Evolutionary conservation across 2,329 filamentous ascomycete genomes (phyloP), one percentile per base, ranked within the genome.

Genomic region (Colletotrichum plurivorum): DNA sequence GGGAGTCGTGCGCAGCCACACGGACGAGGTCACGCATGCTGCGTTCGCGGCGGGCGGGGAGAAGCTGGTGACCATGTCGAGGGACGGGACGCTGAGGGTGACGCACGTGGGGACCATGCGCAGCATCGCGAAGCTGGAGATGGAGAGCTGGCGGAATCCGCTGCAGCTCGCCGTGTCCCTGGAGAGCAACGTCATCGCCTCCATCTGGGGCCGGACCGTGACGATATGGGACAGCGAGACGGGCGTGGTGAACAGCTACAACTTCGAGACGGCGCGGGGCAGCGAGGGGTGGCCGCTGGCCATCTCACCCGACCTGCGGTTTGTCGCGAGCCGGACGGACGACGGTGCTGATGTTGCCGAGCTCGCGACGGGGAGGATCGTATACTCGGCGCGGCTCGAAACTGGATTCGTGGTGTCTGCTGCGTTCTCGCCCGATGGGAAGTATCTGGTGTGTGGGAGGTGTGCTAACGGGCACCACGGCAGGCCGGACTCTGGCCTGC

Each of bases 1-100:
- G 13, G 67, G 66, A 22, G 54, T 71, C 2, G 62, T 70, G 13
- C 53, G 69, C 12, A 56, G 62, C 13, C 69, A 71, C 67, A 67
- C 69, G 7, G 69, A 70, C 25, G 69, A 70, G 15, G 69, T 71
- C 2, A 66, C 68, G 16, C 67, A 71, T 18, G 67, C 67, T 16
- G 56, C 58, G n/a, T 71, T 70, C 62, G 67, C 69, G 20, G 48
- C 62, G 18, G 67, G 54, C 15, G 67, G 62, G 4, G 25, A 45
- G 1, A 36, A 27, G 27, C 48, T 70, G 13, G 69, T 67, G 6
- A 70, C 61, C 1, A 63, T 70, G 49, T 63, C 67, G 4, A 49
- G 57, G 22, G 69, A 71, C 36, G 69, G 69, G 13, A 71, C 69
- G 1, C 36, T 71, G 54, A 18, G 69, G 2, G 54, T 71, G 1